Conservation (phyloP, 2,329 filamentous ascomycete species). For the Neocatenulostroma microsporum region DNA sequence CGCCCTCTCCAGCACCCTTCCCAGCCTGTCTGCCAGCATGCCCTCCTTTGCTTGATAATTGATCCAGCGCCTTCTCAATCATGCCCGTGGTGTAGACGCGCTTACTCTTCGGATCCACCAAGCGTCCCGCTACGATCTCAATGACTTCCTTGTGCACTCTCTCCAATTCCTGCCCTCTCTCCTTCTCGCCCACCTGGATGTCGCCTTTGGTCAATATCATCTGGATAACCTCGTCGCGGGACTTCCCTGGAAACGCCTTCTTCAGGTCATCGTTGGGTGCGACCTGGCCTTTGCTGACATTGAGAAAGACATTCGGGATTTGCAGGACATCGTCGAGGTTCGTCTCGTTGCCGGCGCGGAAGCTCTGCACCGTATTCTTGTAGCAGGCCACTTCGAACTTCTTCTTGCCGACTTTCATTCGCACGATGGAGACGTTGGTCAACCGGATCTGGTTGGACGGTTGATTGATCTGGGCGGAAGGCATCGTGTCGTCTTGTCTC, state of each 20-base stretch:
- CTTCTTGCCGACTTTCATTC: conserved; percentile 96
- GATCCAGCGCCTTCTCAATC: conserved; percentile 95
- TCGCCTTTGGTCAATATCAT: conserved; percentile 93
- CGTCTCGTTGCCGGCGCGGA: conserved; percentile 86
- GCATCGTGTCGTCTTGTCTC: conserved; percentile 29
- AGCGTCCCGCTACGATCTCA: conserved; percentile 80
- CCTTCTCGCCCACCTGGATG: conserved; percentile 92
- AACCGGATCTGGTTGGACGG: conserved; percentile 96
- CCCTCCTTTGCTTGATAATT: conserved; percentile 60
- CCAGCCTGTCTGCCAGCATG: conserved; percentile 29
- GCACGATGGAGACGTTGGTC: conserved; percentile 93
- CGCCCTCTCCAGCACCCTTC: conserved; percentile 26
- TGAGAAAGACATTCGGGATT: conserved; percentile 90
- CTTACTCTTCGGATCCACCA: conserved; percentile 90
- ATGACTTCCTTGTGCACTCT: conserved; percentile 87
- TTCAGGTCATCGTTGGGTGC: conserved; percentile 80
- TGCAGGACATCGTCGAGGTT: conserved; percentile 98
- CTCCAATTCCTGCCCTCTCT: conserved; percentile 81
- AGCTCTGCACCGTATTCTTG: conserved; percentile 99
- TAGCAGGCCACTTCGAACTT: conserved; percentile 98
- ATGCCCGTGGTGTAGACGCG: conserved; percentile 91
- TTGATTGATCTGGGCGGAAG: conserved; percentile 40
- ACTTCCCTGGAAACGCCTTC: conserved; percentile 78
- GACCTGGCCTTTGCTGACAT: conserved; percentile 92
- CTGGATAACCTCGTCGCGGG: conserved; percentile 75